phyloP scores from a whole-genome alignment of 345 rosid genomes.

The Balakata baccata region DNA sequence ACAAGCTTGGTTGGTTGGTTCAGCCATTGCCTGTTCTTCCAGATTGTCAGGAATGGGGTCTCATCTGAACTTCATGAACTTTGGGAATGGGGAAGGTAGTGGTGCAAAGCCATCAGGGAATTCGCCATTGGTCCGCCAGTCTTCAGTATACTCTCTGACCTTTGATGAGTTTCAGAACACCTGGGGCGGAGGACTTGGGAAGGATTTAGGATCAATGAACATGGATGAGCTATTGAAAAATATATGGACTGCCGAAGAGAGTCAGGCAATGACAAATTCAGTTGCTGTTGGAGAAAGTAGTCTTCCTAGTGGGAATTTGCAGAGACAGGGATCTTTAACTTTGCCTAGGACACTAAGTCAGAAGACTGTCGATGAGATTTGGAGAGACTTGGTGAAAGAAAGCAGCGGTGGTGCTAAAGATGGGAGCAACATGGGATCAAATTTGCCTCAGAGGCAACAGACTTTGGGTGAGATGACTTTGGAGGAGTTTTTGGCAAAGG shows the following conservation, averaged over 20 bases:
- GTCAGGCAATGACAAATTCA: constrained; percentile 23
- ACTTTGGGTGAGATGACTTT: constrained; percentile 35
- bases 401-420: constrained; percentile 22
- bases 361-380: constrained; percentile 35
- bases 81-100: constrained; percentile 16
- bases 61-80: constrained; percentile 24
- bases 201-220: constrained; percentile 36
- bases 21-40: constrained; percentile 14
- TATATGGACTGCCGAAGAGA: constrained; percentile 37
- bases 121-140: constrained; percentile 18
- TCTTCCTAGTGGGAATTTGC: constrained; percentile 53
- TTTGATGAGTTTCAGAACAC: constrained; percentile 36
- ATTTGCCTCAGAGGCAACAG: constrained; percentile 42
- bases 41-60: constrained; percentile 46
- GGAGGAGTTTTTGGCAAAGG: constrained; percentile 33
- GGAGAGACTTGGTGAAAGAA: constrained; percentile 30
- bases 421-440: constrained; percentile 32
- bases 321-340: constrained; percentile 41
- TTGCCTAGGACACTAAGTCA: constrained; percentile 37
- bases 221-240: constrained; percentile 35
- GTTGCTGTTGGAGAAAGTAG: constrained; percentile 13
- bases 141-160: constrained; percentile 31
- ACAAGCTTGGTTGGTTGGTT: constrained; percentile 14
- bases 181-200: constrained; percentile 28
- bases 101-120: constrained; percentile 17